phyloP scores from a whole-genome alignment of 345 rosid genomes.

The Brassica cretica region DNA sequence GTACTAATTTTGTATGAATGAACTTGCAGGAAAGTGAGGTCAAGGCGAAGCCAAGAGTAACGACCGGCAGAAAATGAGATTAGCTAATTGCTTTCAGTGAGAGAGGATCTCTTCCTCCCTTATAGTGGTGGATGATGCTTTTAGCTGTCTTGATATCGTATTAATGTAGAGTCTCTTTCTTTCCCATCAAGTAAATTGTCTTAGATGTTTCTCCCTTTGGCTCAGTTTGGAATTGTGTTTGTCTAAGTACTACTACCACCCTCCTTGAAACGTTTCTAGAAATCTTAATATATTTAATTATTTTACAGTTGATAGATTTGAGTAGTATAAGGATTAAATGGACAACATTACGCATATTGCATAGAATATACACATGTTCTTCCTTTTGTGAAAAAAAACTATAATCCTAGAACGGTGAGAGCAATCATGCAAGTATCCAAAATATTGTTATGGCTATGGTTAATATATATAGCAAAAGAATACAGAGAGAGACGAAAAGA shows the following conservation, averaged over 20 bases:
- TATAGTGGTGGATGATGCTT: not conserved
- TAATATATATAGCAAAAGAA: no score
- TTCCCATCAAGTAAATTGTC: not conserved
- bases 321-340: no score
- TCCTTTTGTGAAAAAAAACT: no score
- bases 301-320: no score
- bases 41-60: constrained; percentile 75
- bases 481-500: no score
- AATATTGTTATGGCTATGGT: not conserved
- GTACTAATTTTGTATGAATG: not conserved
- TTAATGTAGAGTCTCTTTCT: not conserved
- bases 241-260: not conserved
- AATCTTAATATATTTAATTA: not conserved
- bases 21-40: constrained; percentile 74
- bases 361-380: no score
- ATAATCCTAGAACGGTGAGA: no score
- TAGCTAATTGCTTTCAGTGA: not conserved
- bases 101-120: not conserved
- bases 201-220: not conserved
- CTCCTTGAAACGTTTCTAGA: not conserved
- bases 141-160: not conserved
- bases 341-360: not conserved
- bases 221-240: not conserved
- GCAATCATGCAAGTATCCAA: no score
- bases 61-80: constrained; percentile 54